phyloP scores from a whole-genome alignment of 768 basidiomycete genomes.

The Rhizopogon rudus region DNA sequence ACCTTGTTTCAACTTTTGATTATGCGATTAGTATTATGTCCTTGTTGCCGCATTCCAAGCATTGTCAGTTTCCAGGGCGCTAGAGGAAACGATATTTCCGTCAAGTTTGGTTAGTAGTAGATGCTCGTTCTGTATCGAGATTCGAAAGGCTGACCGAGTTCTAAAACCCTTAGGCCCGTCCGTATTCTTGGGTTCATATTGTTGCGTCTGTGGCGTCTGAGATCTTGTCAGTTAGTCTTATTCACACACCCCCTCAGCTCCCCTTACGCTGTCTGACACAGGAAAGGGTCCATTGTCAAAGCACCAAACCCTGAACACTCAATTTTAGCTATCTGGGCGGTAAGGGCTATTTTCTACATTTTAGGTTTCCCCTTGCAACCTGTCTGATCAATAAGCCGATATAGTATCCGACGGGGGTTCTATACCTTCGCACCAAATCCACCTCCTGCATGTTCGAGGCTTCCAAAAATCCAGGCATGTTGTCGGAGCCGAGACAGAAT shows the following conservation, averaged over 20 bases:
- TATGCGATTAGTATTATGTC: not conserved
- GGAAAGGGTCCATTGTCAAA: not conserved
- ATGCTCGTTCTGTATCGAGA: not conserved
- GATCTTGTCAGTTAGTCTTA: not conserved
- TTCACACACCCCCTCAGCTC: not conserved
- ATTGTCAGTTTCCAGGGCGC: too few species aligned
- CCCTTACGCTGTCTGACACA: not conserved
- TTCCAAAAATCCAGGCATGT: not conserved
- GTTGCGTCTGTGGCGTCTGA: not conserved
- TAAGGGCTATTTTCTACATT: not conserved
- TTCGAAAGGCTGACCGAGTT: not conserved
- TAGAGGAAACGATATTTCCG: not conserved
- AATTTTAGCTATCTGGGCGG: not conserved
- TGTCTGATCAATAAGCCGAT: not conserved
- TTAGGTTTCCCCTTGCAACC: not conserved
- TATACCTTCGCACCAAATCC: not conserved
- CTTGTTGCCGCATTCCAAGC: not conserved
- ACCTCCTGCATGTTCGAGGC: not conserved
- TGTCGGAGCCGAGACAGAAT: conserved; percentile 8
- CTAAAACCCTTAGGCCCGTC: too few species aligned
- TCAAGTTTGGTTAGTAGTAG: not conserved
- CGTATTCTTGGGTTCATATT: not conserved
- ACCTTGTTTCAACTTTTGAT: not conserved
- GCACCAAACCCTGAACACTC: not conserved
- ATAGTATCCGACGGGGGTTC: not conserved